Evolutionary conservation across 495 filamentous ascomycete genomes (phyloP).

Genomic region (Hypomontagnella monticulosa): DNA sequence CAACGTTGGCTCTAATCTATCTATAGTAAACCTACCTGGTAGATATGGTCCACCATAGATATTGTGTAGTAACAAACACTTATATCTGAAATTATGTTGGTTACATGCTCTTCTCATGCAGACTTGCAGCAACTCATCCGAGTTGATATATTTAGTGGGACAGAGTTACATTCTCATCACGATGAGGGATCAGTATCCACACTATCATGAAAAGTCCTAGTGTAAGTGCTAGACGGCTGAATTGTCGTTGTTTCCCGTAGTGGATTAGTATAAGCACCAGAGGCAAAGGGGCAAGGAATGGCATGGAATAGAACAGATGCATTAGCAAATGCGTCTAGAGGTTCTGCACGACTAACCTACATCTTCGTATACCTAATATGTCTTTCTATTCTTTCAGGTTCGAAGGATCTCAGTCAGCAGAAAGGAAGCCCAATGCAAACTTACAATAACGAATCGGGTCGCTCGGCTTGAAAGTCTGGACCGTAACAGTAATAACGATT

Average conservation of each 20-base stretch:
- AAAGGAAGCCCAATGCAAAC: not conserved
- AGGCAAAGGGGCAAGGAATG: conserved; percentile 1
- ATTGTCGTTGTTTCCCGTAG: not conserved
- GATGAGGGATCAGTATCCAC: not conserved
- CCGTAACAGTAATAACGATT: not conserved
- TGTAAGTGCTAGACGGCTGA: not conserved
- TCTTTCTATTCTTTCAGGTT: conserved; percentile 18
- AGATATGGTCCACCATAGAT: no score
- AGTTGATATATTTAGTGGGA: conserved; percentile 10
- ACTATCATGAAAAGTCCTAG: not conserved
- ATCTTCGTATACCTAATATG: not conserved
- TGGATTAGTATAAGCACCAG: not conserved
- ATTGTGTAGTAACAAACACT: not conserved
- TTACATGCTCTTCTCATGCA: not conserved
- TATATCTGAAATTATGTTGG: not conserved
- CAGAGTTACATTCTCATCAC: conserved; percentile 5
- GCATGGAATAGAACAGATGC: not conserved
- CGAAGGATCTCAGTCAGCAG: conserved; percentile 25
- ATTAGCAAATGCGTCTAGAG: not conserved
- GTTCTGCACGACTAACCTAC: conserved; percentile 42
- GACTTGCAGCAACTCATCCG: not conserved
- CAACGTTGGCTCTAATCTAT: no score
- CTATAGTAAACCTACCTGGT: no score
- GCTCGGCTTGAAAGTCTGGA: not conserved
- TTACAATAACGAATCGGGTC: not conserved